Base-by-base conservation (phyloP, 2,329 filamentous ascomycete species). In the Trichoderma hamatum region DNA sequence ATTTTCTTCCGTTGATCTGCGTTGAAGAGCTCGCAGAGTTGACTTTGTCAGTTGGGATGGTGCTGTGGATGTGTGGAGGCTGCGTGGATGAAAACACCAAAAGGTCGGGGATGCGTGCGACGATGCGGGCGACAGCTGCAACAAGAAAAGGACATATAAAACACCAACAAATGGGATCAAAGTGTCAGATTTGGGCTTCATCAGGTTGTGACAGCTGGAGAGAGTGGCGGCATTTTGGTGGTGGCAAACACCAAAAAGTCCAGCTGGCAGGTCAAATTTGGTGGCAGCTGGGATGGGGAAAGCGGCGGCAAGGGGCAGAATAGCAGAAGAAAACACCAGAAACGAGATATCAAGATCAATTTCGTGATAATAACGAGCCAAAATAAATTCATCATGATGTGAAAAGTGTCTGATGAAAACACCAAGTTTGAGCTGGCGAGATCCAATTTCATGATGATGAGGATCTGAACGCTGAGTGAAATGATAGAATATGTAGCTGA, bases 181-280 rank as follows among this genome's bases (percentile, higher is more conserved):
- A 55, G n/a, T 19, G 49, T 24, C 11, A 26, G 16, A 24, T 43
- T 21, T 19, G 34, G 34, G 61, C 19, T 13, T 64, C 61, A 55
- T 39, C 32, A 21, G 51, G 49, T 30, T n/a, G 21, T 11, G 26
- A 30, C 28, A 64, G 32, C 19, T 43, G 49, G n/a, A 24, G 16
- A 28, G 26, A 21, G 46, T 64, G 61, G 13, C 34, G 32, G 34
- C 19, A 21, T 10, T 11, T 24, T 49, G 61, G 32, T 19, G 32
- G 34, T 39, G 32, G 54, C 30, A 64, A 43, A 55, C 61, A 64
- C 61, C 49, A 64, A 55, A 26, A 5, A 43, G n/a, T 43, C 9
- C 19, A 19, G 32, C 32, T 32, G 46, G 32, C 30, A 26, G 26
- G 49, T 21, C 26, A 21, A 49, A 49, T 10, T 19, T 1, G 28